Percentiles rank a stretch among this genome's conserved stretches.
phyloP scores from a whole-genome alignment of 306 rosid species.

The Cucumis hystrix region DNA sequence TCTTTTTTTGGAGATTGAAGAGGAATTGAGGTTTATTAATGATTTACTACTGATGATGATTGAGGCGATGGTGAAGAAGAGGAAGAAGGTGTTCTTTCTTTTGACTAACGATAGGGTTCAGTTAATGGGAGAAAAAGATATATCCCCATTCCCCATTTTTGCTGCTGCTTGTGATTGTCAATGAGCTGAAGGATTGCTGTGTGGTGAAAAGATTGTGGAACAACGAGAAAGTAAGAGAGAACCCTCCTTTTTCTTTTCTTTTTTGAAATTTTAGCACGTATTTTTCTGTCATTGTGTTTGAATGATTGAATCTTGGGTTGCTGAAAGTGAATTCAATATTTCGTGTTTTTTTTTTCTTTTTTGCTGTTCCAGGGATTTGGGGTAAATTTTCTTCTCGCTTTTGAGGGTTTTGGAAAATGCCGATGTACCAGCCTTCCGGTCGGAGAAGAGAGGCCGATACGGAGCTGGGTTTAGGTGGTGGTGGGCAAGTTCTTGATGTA shows the following conservation, averaged over 20 bases:
- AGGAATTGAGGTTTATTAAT: conserved; percentile 18
- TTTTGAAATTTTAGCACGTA: neutral
- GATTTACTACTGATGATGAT: neutral
- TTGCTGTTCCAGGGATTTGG: neutral
- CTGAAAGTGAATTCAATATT: neutral
- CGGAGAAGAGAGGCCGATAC: neutral
- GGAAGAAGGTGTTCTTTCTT: conserved; percentile 17
- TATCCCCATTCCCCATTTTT: conserved; percentile 19
- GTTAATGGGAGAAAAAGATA: neutral
- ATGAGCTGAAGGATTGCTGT: neutral
- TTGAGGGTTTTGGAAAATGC: conserved; percentile 24
- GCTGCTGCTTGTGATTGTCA: conserved; percentile 13
- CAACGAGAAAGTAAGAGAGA: neutral
- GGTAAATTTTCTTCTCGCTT: neutral
- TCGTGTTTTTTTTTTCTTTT: neutral
- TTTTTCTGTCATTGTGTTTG: neutral
- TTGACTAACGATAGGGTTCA: conserved; percentile 32
- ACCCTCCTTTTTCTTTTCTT: neutral
- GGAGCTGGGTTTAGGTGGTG: conserved; percentile 25
- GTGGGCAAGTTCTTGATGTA: conserved; percentile 45
- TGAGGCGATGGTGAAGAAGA: conserved; percentile 19
- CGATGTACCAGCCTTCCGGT: conserved; percentile 18
- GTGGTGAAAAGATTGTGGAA: neutral
- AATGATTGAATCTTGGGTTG: neutral
- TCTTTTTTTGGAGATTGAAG: conserved; percentile 24